Evolutionary conservation across 2,329 filamentous ascomycete genomes (phyloP).

Genomic region (Alternaria angustiovoidea): DNA sequence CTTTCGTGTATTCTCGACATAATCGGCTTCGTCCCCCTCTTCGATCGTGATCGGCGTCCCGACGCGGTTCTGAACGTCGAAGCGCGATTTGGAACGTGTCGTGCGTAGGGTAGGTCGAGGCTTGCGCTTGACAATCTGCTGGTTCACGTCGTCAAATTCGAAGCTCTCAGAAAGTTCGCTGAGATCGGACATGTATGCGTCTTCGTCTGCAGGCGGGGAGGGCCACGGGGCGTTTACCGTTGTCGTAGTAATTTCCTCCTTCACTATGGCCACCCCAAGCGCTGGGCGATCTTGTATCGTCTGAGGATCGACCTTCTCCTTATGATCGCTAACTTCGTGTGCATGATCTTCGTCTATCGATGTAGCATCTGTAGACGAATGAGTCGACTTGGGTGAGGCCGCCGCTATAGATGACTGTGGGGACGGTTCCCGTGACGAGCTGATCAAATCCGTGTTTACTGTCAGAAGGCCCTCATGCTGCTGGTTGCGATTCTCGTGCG

Average conservation of each 20-base stretch:
- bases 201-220: conserved; percentile 40
- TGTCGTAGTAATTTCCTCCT: conserved; percentile 37
- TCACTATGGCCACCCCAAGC: conserved; percentile 42
- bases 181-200: conserved; percentile 47
- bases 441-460: conserved; percentile 39
- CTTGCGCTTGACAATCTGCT: conserved; percentile 50
- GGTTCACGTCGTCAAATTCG: conserved; percentile 50
- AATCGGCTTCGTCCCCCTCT: conserved; percentile 30
- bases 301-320: conserved; percentile 35
- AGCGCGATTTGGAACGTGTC: conserved; percentile 49
- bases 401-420: conserved; percentile 38
- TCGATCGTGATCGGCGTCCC: conserved; percentile 40
- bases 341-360: conserved; percentile 47
- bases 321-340: conserved; percentile 14
- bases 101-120: conserved; percentile 36
- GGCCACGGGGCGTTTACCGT: conserved; percentile 42
- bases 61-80: conserved; percentile 34
- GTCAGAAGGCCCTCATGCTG: conserved; percentile 44
- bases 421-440: conserved; percentile 39
- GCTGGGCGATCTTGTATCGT: conserved; percentile 31
- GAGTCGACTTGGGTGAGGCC: conserved; percentile 45
- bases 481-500: conserved; percentile 41
- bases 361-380: conserved; percentile 48
- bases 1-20: conserved; percentile 42
- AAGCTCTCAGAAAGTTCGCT: conserved; percentile 51